A percentile compares a stretch with the other conserved stretches of the same genome.
Conservation (phyloP, 2,329 filamentous ascomycete species). For the Fusarium secorum region DNA sequence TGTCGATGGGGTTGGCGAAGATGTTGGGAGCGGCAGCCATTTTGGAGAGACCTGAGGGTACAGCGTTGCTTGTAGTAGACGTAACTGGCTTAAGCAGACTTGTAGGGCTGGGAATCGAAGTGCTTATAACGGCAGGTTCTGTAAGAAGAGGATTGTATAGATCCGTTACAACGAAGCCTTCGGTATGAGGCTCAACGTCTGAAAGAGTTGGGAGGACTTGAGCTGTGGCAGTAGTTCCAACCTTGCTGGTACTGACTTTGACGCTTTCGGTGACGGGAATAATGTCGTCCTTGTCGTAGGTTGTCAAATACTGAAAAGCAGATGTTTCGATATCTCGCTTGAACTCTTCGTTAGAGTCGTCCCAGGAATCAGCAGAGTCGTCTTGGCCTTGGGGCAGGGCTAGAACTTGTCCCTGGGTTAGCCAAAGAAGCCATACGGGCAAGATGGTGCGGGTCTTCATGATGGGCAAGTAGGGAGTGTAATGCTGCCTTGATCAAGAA, state of each 20-base stretch:
- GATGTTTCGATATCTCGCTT: conserved; percentile 35
- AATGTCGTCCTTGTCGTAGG: conserved; percentile 39
- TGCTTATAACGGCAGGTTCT: conserved; percentile 23
- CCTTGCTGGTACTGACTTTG: conserved; percentile 37
- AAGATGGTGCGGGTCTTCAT: conserved; percentile 37
- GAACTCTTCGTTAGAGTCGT: conserved; percentile 23
- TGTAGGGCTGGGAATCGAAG: conserved; percentile 49
- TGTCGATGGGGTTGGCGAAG: conserved; percentile 64
- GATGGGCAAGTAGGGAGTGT: conserved; percentile 11
- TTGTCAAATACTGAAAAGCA: conserved; percentile 35
- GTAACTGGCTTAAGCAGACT: conserved; percentile 43
- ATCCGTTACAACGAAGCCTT: conserved; percentile 42
- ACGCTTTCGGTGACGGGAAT: conserved; percentile 42
- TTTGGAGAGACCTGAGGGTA: conserved; percentile 29
- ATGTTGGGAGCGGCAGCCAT: conserved; percentile 55
- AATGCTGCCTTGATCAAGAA: conserved; percentile 7
- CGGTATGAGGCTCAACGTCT: conserved; percentile 44
- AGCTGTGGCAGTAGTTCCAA: conserved; percentile 39
- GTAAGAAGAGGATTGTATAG: conserved; percentile 31
- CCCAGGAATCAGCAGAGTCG: conserved; percentile 1
- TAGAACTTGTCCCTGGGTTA: conserved; percentile 38
- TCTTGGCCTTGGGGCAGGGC: conserved; percentile 23
- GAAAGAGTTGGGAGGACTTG: conserved; percentile 43
- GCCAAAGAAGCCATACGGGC: conserved; percentile 42
- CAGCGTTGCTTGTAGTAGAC: conserved; percentile 36